Evolutionary conservation across 306 rosid species (phyloP), one percentile per base, ranked within the genome.

Genomic region (Potentilla sterilis): DNA sequence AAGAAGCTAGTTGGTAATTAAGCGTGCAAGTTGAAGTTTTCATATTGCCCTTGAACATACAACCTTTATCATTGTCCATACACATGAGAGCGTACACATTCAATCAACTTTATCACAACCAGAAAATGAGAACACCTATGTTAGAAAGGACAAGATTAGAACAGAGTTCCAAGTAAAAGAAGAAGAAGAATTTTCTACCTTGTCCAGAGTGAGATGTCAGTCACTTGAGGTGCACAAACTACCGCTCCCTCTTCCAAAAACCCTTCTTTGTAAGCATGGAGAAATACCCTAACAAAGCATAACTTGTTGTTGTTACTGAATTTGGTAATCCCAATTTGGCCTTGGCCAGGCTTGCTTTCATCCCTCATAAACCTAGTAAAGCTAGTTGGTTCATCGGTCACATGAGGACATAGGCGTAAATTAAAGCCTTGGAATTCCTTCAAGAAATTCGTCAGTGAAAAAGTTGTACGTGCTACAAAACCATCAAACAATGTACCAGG

Each of bases 161-260:
- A 32, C 37, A 54, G 8, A 52, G 22, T 55, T 13, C 76, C 47
- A 28, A 28, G 28, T 28, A 28, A 28, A 28, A 28, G 28, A 28
- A 9, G 48, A 44, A 44, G 48, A 44, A 46, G 0, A 81, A 64
- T 15, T 5, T 22, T 70, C 57, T 84, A 91, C 98, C 96, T 83
- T 77, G 87, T 82, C 91, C 88, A 85, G 58, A 75, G 59, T 80
- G 85, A 85, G 79, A 87, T 79, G 85, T 94, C 97, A 46, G 89
- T 75, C 37, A 83, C 76, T 41, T 14, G 57, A 74, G 97, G 96
- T 18, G 90, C 93, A 80, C 96, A 94, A 70, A 94, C 71, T 73
- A 90, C 89, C 18, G 96, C 95, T 73, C 97, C 98, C 76, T 94
- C 97, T 78, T 94, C 97, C 18, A 91, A 87, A 72, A 77, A 75